Percentiles rank a stretch among this genome's conserved stretches.
Evolutionary conservation across 257 asterid genomes (phyloP).

Genomic region (Nicotiana sylvestris): DNA sequence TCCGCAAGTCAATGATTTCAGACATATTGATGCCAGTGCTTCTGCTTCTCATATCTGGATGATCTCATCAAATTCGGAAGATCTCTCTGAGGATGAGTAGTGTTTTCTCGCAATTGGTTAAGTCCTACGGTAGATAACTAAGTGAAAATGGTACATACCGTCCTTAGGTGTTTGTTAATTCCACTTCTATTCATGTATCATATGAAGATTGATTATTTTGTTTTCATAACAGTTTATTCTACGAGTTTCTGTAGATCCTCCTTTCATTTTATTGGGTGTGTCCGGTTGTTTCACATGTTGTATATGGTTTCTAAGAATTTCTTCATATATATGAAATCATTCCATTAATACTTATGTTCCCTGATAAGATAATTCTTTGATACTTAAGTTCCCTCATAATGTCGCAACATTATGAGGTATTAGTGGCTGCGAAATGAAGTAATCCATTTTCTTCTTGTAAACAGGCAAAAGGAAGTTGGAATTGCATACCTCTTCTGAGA

Average conservation of each 20-base stretch:
- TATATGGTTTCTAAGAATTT: not conserved
- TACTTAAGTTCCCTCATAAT: not conserved
- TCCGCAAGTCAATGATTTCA: not conserved
- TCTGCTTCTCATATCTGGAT: no score
- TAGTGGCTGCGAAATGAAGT: not conserved
- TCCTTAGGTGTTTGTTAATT: not conserved
- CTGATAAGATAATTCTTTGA: not conserved
- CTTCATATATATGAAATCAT: not conserved
- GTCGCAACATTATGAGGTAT: not conserved
- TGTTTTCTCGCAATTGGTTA: no score
- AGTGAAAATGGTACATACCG: not conserved
- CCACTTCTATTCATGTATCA: not conserved
- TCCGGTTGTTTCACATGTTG: not conserved
- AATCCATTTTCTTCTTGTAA: no score
- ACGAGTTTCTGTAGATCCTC: not conserved
- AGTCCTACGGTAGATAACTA: not conserved
- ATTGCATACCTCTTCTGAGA: not conserved
- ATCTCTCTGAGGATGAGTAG: not conserved
- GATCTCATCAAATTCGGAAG: not conserved
- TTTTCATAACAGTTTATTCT: not conserved
- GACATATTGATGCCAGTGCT: not conserved
- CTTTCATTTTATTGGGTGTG: not conserved
- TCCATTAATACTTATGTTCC: not conserved
- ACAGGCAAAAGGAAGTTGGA: not conserved
- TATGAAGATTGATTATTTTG: not conserved